Base-by-base conservation (phyloP, 352 stramenopile species). In the Pythium coloratum region DNA sequence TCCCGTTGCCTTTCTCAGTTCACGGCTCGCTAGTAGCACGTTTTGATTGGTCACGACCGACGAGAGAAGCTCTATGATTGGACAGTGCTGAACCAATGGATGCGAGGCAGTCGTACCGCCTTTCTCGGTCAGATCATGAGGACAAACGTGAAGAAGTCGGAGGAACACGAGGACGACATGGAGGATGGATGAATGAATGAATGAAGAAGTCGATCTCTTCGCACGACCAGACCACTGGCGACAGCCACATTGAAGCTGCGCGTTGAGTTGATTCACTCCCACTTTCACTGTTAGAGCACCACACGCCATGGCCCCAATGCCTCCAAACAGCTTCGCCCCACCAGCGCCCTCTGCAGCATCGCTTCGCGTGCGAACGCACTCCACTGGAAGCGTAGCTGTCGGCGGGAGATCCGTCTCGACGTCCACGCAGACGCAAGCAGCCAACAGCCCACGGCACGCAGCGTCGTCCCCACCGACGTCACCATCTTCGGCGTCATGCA, bases 271-370 rank as follows among this genome's bases (percentile, higher is more conserved):
- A 4, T 8, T 33, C 10, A 53, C 6, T 26, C 3, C 13, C 9
- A 5, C 6, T 51, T 20, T 24, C 5, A 40, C n/a, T 36, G 34
- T 10, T 16, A 34, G 18, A 20, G 16, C 14, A 33, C 34, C 8
- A 36, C 38, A 5, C 1, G 16, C 47, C 36, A 61, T 59, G 49
- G 33, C 57, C 0, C 50, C 50, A 12, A 71, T 71, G 64, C 49
- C 64, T 36, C 64, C 64, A 14, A 47, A 38, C n/a, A 40, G 26
- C 49, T 59, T 51, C 28, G n/a, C 54, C 13, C 9, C 51, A 58
- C 42, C 57, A 40, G n/a, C 50, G 40, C 57, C 57, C 5, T 50
- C 40, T 16, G n/a, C 47, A 16, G 33, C 38, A 24, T 55, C 55
- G 9, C 24, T 65, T 6, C 55, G 56, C 28, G 18, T 70, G 10